A percentile compares a stretch with the other conserved stretches of the same genome.
Evolutionary conservation across 2,329 filamentous ascomycete genomes (phyloP).

Genomic region (Thielaviopsis cerberus): DNA sequence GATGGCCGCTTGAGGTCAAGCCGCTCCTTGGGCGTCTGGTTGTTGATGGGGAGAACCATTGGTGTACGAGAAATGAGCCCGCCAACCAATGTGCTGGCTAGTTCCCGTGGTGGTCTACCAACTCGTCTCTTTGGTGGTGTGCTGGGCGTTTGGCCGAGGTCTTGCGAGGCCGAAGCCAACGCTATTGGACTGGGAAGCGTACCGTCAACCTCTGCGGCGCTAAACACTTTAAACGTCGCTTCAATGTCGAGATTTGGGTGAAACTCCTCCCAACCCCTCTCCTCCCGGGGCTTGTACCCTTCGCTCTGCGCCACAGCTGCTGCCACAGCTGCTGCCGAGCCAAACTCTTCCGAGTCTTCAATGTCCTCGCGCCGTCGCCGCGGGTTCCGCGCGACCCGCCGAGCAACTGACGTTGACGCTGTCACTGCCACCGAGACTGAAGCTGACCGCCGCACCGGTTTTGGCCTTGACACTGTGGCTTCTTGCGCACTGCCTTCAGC

Average conservation of each 20-base stretch:
- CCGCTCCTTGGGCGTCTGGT: slow-evolving; percentile 62
- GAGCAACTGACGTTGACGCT: slow-evolving; percentile 23
- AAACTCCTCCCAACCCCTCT: slow-evolving; percentile 94
- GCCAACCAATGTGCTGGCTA: slow-evolving; percentile 30
- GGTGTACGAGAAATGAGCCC: slow-evolving; percentile 31
- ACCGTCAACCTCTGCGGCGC: slow-evolving; percentile 71
- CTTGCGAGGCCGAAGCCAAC: not conserved
- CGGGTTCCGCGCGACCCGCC: slow-evolving; percentile 37
- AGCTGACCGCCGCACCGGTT: slow-evolving; percentile 16
- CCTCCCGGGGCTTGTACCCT: slow-evolving; percentile 91
- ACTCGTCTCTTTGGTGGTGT: slow-evolving; percentile 26
- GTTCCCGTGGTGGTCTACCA: slow-evolving; percentile 31
- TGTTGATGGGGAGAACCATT: slow-evolving; percentile 56
- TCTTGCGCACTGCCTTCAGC: not conserved
- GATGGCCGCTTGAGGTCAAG: slow-evolving; percentile 60
- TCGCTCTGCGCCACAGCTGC: slow-evolving; percentile 79
- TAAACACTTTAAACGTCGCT: slow-evolving; percentile 56
- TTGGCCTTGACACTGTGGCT: slow-evolving; percentile 29
- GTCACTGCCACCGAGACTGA: slow-evolving; percentile 15
- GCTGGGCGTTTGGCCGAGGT: slow-evolving; percentile 13
- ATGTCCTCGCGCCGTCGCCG: slow-evolving; percentile 33
- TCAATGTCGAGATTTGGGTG: slow-evolving; percentile 91
- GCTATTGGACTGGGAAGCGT: slow-evolving; percentile 29
- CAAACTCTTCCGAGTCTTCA: slow-evolving; percentile 51
- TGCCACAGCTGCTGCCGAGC: slow-evolving; percentile 73